phyloP scores from a whole-genome alignment of 2,329 filamentous ascomycete species.

The Sphaerulina populicola region DNA sequence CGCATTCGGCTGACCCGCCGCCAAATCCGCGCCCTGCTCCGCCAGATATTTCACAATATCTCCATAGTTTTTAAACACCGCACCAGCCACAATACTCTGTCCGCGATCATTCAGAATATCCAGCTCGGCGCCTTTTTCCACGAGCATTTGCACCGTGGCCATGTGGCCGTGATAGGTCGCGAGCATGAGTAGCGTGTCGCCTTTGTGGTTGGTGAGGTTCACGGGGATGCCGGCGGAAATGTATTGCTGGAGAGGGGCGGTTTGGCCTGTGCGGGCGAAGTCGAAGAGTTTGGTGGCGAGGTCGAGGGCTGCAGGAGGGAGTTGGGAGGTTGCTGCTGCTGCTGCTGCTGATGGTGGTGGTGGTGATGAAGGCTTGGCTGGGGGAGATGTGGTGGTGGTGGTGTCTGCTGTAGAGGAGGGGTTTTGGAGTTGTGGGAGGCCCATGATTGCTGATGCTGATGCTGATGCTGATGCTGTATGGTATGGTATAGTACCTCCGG shows the following conservation, averaged over 20 bases:
- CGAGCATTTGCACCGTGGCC: slow-evolving; percentile 51
- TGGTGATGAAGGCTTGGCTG: neutral
- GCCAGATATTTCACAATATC: slow-evolving; percentile 52
- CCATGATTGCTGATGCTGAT: slow-evolving; percentile 6
- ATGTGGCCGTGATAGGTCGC: slow-evolving; percentile 61
- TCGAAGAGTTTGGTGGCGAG: slow-evolving; percentile 61
- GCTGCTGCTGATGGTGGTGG: no score
- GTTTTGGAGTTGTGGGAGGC: slow-evolving; percentile 12
- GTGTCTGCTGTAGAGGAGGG: neutral
- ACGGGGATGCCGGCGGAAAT: slow-evolving; percentile 57
- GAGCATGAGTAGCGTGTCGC: slow-evolving; percentile 68
- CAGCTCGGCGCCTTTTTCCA: slow-evolving; percentile 56
- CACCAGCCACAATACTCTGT: slow-evolving; percentile 62
- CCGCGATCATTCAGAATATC: slow-evolving; percentile 60
- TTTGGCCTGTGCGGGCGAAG: slow-evolving; percentile 53
- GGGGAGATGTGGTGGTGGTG: neutral
- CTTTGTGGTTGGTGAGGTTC: slow-evolving; percentile 65
- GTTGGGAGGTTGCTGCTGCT: slow-evolving; percentile 10
- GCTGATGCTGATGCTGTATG: neutral
- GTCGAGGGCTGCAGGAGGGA: slow-evolving; percentile 58
- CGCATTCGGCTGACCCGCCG: slow-evolving; percentile 39
- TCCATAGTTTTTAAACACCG: slow-evolving; percentile 63
- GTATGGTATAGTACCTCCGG: neutral
- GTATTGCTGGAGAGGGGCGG: slow-evolving; percentile 53
- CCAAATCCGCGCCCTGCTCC: slow-evolving; percentile 37